These are phyloP conservation scores for Pseudoscleropodium purum DNA, from an alignment of 225 moss, liverwort and hornwort genomes.

Conservation along the genomic window DNA sequence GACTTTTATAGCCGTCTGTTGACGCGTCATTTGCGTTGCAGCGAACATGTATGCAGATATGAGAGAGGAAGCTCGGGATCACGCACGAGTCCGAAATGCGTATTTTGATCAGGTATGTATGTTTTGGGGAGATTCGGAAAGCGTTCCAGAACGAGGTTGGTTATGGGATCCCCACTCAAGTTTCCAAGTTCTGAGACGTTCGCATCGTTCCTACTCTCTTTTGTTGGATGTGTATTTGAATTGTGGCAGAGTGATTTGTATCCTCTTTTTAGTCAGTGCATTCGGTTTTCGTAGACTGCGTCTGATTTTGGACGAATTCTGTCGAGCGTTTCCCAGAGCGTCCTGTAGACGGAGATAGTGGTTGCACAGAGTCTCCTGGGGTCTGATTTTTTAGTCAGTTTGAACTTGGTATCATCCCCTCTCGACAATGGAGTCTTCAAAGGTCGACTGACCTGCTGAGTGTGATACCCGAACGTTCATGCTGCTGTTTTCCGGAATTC, in stretches of 20 bases:
- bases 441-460: background rate
- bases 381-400: background rate
- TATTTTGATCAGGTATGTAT: slow-evolving; percentile 49
- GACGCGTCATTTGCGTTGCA: background rate
- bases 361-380: background rate
- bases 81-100: slow-evolving; percentile 52
- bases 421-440: background rate
- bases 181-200: background rate
- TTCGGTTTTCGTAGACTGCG: background rate
- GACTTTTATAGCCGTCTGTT: background rate
- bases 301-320: background rate
- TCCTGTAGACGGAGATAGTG: background rate
- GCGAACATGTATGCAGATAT: slow-evolving; percentile 54
- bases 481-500: background rate
- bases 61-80: slow-evolving; percentile 59
- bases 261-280: background rate
- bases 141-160: background rate
- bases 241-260: background rate
- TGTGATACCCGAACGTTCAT: background rate
- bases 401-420: background rate
- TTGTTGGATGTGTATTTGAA: background rate
- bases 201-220: background rate
- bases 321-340: background rate
- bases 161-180: background rate
- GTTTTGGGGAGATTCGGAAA: background rate